These are phyloP conservation scores for Calonectria leucothoes DNA, from an alignment of 2,329 filamentous ascomycete genomes.

Conservation along the genomic window DNA sequence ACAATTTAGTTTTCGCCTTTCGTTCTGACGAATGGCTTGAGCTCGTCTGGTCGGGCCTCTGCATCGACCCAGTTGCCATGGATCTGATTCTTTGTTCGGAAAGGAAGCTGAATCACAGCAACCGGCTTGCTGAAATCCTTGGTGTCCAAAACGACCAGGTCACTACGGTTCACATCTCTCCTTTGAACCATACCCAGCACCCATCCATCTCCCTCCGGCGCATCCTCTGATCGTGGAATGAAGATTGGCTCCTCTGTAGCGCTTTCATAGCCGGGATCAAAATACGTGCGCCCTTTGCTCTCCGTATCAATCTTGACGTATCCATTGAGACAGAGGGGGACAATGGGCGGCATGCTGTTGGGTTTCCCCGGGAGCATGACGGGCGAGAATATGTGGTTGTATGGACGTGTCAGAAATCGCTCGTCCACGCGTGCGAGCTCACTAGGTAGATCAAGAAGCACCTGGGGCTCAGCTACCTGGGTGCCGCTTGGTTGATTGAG, in stretches of 20 bases:
- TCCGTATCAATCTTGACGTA: not conserved
- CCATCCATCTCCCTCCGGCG: not conserved
- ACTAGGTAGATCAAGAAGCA: not conserved
- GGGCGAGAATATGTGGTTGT: not conserved
- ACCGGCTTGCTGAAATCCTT: not conserved
- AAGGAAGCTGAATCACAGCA: not conserved
- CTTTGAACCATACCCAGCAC: not conserved
- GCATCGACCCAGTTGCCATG: not conserved
- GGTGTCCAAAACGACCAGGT: not conserved
- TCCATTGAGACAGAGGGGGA: not conserved
- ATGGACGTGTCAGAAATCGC: not conserved
- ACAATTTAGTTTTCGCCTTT: not conserved
- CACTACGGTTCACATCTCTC: not conserved
- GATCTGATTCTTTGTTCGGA: not conserved
- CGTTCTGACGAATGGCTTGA: not conserved
- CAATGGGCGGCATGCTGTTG: not conserved
- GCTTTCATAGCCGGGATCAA: not conserved
- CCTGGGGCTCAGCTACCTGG: not conserved
- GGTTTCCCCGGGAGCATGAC: not conserved
- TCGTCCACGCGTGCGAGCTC: not conserved
- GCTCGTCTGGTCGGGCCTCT: not conserved
- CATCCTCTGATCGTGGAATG: not conserved
- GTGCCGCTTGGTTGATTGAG: not conserved
- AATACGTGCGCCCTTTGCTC: not conserved
- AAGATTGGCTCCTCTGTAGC: not conserved